Evolutionary conservation across 2,329 filamentous ascomycete species (phyloP).

Genomic region (Pseudogymnoascus sp.): DNA sequence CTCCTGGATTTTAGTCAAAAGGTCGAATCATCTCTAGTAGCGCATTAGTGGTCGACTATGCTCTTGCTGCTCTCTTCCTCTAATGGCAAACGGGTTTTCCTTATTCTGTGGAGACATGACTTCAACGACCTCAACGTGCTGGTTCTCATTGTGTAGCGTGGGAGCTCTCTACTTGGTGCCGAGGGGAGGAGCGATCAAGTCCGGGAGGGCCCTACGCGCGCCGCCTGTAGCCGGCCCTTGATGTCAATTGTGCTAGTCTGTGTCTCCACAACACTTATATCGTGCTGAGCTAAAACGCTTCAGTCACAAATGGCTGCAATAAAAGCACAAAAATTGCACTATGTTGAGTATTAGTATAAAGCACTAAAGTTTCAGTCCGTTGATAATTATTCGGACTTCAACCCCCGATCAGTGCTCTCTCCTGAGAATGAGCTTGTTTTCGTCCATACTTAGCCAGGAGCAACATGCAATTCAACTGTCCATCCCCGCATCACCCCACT

Average conservation of each 20-base stretch:
- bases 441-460: neutral
- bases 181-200: neutral
- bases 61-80: neutral
- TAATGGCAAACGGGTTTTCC: neutral
- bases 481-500: slow-evolving; percentile 3
- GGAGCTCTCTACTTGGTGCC: neutral
- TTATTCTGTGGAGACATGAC: neutral
- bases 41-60: neutral
- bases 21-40: neutral
- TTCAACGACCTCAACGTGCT: neutral
- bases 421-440: neutral
- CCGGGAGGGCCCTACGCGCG: neutral
- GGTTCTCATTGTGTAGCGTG: neutral
- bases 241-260: neutral
- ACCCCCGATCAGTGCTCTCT: neutral
- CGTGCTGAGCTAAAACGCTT: neutral
- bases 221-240: slow-evolving; percentile 1
- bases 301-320: neutral
- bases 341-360: neutral
- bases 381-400: neutral
- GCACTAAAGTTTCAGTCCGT: neutral
- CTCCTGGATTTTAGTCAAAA: neutral
- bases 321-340: neutral
- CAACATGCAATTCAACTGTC: neutral
- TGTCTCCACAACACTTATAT: neutral